Evolutionary conservation across 2,329 filamentous ascomycete species (phyloP).

Genomic region (Cladophialophora carrionii): DNA sequence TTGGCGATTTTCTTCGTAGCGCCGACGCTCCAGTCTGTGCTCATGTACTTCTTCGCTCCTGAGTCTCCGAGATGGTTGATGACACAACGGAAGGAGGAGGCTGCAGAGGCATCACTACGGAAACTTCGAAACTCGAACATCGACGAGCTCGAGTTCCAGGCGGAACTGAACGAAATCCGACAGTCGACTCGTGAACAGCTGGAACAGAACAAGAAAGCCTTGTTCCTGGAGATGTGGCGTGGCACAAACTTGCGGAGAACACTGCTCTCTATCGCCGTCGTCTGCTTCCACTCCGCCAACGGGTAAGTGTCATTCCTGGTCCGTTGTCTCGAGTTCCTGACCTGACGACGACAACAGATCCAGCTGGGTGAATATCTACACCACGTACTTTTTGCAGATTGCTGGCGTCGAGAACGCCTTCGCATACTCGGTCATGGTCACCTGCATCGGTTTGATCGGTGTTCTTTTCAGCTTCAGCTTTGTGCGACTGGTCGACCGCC

Average conservation of each 20-base stretch:
- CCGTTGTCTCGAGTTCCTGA: not conserved
- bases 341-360: constrained; percentile 17
- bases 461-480: constrained; percentile 31
- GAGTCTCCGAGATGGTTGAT: constrained; percentile 36
- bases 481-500: constrained; percentile 28
- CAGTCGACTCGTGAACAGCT: constrained; percentile 27
- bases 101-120: constrained; percentile 27
- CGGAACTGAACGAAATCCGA: constrained; percentile 36
- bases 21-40: constrained; percentile 28
- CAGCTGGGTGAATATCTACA: constrained; percentile 28
- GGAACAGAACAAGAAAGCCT: constrained; percentile 31
- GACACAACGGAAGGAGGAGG: constrained; percentile 29
- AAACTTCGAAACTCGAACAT: constrained; percentile 30
- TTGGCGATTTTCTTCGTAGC: constrained; percentile 35
- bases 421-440: constrained; percentile 28
- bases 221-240: constrained; percentile 32
- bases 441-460: constrained; percentile 27
- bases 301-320: constrained; percentile 17
- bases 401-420: constrained; percentile 27
- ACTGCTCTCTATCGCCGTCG: constrained; percentile 27
- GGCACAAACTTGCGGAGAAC: constrained; percentile 28
- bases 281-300: constrained; percentile 32
- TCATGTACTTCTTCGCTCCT: constrained; percentile 33
- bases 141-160: constrained; percentile 30
- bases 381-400: constrained; percentile 26